Conservation (phyloP, 2,329 filamentous ascomycete genomes). For the Nectriaceae sp. region DNA sequence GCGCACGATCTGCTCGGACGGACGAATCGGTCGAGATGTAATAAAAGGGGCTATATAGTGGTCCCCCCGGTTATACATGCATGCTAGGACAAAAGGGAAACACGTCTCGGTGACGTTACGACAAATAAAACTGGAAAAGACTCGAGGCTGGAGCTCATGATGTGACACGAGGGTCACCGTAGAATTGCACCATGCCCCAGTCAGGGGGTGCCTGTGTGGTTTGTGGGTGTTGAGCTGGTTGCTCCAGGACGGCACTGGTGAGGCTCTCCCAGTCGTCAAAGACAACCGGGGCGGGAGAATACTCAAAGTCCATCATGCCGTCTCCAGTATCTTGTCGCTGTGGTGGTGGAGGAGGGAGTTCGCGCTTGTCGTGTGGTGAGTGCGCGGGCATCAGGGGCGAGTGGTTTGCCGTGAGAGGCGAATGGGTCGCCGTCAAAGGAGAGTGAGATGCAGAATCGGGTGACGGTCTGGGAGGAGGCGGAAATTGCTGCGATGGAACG, state of each 20-base stretch:
- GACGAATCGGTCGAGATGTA: slow-evolving; percentile 8
- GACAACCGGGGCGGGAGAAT: slow-evolving; percentile 38
- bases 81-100: not conserved
- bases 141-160: slow-evolving; percentile 33
- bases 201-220: slow-evolving; percentile 17
- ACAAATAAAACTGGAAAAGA: slow-evolving; percentile 14
- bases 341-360: slow-evolving; percentile 35
- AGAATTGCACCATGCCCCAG: slow-evolving; percentile 40
- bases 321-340: slow-evolving; percentile 27
- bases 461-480: slow-evolving; percentile 29
- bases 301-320: slow-evolving; percentile 47
- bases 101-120: not conserved
- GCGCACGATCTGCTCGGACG: slow-evolving; percentile 19
- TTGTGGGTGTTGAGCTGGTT: slow-evolving; percentile 30
- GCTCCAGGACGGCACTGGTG: slow-evolving; percentile 36
- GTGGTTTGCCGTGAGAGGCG: slow-evolving; percentile 30
- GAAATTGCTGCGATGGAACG: slow-evolving; percentile 34
- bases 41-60: slow-evolving; percentile 3
- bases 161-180: slow-evolving; percentile 33
- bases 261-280: slow-evolving; percentile 47
- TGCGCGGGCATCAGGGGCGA: slow-evolving; percentile 26
- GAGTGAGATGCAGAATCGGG: slow-evolving; percentile 36
- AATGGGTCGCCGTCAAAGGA: slow-evolving; percentile 34
- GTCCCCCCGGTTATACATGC: not conserved
- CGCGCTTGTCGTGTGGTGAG: slow-evolving; percentile 38